phyloP scores from a whole-genome alignment of 116 monocot species.

The Papilionanthe hybrid region DNA sequence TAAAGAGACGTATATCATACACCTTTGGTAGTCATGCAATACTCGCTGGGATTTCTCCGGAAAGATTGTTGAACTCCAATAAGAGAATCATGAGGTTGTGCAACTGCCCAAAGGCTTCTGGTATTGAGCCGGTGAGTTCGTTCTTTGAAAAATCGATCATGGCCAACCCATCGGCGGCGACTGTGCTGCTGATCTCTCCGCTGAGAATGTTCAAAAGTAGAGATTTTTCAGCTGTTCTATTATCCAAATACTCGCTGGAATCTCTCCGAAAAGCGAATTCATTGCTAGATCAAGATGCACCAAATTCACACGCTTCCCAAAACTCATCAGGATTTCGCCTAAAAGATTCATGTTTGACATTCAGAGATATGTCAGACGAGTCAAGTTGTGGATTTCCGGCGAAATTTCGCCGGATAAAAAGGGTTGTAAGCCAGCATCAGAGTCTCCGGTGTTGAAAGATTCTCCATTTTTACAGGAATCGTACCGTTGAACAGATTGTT shows the following conservation, averaged over 20 bases:
- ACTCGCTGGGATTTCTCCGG: slow-evolving; percentile 49
- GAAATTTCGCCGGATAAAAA: slow-evolving; percentile 42
- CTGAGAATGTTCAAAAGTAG: slow-evolving; percentile 31
- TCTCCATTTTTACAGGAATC: slow-evolving; percentile 39
- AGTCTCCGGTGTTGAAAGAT: slow-evolving; percentile 23
- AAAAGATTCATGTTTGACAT: slow-evolving; percentile 24
- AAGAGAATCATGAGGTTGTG: slow-evolving; percentile 28
- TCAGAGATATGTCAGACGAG: slow-evolving; percentile 24
- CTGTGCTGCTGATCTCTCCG: slow-evolving; percentile 26
- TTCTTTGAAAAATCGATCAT: slow-evolving; percentile 61
- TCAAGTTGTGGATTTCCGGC: slow-evolving; percentile 37
- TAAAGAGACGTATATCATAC: too few species aligned
- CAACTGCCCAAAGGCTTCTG: slow-evolving; percentile 34
- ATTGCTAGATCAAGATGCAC: too few species aligned
- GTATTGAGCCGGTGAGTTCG: too few species aligned
- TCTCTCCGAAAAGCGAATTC: slow-evolving; percentile 42
- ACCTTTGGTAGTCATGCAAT: slow-evolving; percentile 40
- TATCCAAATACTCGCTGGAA: slow-evolving; percentile 51
- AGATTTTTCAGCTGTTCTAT: slow-evolving; percentile 30
- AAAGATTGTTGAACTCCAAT: slow-evolving; percentile 46
- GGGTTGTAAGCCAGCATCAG: slow-evolving; percentile 45
- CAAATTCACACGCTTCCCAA: slow-evolving; percentile 30
- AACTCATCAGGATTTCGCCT: slow-evolving; percentile 47
- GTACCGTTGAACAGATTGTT: slow-evolving; percentile 57
- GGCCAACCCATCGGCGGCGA: slow-evolving; percentile 19